phyloP scores from a whole-genome alignment of 1,139 yeast species.

The Kurtzmaniella quercitrusa region DNA sequence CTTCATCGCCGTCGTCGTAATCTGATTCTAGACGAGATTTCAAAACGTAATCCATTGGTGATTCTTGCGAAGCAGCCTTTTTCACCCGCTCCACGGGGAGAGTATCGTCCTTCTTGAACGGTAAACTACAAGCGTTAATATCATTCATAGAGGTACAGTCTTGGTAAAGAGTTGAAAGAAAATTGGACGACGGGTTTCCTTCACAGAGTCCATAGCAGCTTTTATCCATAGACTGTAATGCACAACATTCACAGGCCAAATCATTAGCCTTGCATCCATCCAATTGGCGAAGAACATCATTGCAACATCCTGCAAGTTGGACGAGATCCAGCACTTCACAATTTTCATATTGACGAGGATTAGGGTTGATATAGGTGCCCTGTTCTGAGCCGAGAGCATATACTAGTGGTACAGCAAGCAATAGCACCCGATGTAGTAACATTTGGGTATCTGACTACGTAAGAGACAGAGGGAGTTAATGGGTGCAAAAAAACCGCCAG shows the following conservation, averaged over 20 bases:
- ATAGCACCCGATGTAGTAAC: background rate
- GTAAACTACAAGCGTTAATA: constrained; percentile 47
- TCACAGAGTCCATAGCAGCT: constrained; percentile 48
- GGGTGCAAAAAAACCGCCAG: background rate
- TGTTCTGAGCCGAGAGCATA: constrained; percentile 16
- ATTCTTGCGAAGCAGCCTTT: background rate
- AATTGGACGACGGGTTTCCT: constrained; percentile 44
- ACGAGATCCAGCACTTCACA: constrained; percentile 42
- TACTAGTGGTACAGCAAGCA: background rate
- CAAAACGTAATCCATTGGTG: background rate
- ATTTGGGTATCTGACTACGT: background rate
- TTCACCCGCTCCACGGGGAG: background rate
- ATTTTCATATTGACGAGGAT: constrained; percentile 34
- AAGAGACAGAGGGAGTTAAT: background rate
- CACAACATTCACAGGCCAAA: constrained; percentile 54
- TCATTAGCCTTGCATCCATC: constrained; percentile 51
- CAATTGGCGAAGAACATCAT: constrained; percentile 38
- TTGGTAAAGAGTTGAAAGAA: constrained; percentile 38
- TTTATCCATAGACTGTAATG: constrained; percentile 42
- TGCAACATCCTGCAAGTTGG: constrained; percentile 40
- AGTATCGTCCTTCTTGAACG: constrained; percentile 39
- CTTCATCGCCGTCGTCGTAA: background rate
- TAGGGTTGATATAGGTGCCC: constrained; percentile 46
- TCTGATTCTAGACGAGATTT: constrained; percentile 1
- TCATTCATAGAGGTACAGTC: constrained; percentile 46